Evolutionary conservation across 306 rosid genomes (phyloP), one percentile per base, ranked within the genome.

Genomic region (Quercus robur): DNA sequence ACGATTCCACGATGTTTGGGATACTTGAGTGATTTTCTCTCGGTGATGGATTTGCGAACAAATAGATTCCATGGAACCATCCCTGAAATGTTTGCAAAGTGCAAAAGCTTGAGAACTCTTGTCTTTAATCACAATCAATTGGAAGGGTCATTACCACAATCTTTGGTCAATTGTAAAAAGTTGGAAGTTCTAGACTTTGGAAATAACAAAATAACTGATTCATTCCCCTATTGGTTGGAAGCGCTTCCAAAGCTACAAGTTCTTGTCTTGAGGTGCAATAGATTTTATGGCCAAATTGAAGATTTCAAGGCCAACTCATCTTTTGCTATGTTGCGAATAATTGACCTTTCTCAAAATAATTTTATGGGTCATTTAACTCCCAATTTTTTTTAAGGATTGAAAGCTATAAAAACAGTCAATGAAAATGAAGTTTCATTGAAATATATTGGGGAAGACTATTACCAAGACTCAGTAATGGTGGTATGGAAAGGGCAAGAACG

Each of bases 161-260:
- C 84, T 30, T 74, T 88, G 81, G 20, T 38, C 1, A 14, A 71
- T 0, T 88, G 91, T 19, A 17, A 2, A 1, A 0, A 1, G 0
- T 75, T 89, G 2, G 25, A 83, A 74, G 57, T 87, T 79, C 38
- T 89, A 19, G 88, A 89, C 71, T 30, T 89, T 46, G 90, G 86
- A 49, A 38, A 79, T 6, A 89, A 86, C 70, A 35, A 33, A 11
- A 44, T 89, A 25, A 73, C 67, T 1, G 89, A 80, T 9, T 18
- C 57, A 14, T 84, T 85, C 78, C 90, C 84, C 3, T 8, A 12
- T 57, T 85, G 89, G 88, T 66, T 89, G 62, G 82, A 71, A 67
- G 25, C 67, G 25, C 80, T 85, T 1, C 73, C 56, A 2, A 12
- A 67, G 28, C 80, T 85, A 5, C 84, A 68, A 6, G 84, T 83